Conservation (phyloP, 148 eudicot species). For the Chenopodium album region DNA sequence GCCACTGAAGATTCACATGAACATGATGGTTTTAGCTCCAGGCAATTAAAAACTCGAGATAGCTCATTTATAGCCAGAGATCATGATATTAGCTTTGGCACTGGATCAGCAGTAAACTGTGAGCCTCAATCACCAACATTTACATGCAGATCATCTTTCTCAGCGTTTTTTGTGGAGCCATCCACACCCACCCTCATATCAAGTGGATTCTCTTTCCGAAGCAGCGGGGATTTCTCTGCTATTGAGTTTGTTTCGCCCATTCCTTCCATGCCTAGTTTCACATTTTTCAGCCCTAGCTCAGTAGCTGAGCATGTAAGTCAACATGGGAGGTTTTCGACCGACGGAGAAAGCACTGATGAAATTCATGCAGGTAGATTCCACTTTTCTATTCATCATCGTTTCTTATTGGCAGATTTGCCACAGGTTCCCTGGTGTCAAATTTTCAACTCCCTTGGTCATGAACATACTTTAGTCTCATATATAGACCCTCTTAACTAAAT, state of each 20-base stretch:
- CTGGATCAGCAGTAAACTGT: slow-evolving; percentile 36
- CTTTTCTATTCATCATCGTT: background rate
- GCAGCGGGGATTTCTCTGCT: slow-evolving; percentile 41
- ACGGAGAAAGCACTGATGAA: slow-evolving; percentile 12
- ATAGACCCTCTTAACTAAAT: background rate
- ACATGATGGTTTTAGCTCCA: slow-evolving; percentile 24
- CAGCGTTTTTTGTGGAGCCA: slow-evolving; percentile 56
- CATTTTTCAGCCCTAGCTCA: slow-evolving; percentile 54
- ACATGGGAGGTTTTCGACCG: slow-evolving; percentile 23
- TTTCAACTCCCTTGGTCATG: background rate
- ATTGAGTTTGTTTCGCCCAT: slow-evolving; percentile 51
- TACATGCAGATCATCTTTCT: slow-evolving; percentile 59
- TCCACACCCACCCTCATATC: slow-evolving; percentile 39
- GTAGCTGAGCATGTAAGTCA: slow-evolving; percentile 37
- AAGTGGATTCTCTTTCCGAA: slow-evolving; percentile 52
- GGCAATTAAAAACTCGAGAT: slow-evolving; percentile 30
- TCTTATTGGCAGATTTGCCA: background rate
- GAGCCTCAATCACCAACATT: slow-evolving; percentile 46
- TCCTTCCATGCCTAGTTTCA: slow-evolving; percentile 65
- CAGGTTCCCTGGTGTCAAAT: background rate
- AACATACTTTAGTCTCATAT: background rate
- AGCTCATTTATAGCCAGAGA: slow-evolving; percentile 46
- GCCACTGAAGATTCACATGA: slow-evolving; percentile 25
- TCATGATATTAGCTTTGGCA: slow-evolving; percentile 69
- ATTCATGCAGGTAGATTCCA: slow-evolving; percentile 31